Evolutionary conservation across 1,284 basidiomycete species (phyloP).

Genomic region (Leucoagaricus sp.): DNA sequence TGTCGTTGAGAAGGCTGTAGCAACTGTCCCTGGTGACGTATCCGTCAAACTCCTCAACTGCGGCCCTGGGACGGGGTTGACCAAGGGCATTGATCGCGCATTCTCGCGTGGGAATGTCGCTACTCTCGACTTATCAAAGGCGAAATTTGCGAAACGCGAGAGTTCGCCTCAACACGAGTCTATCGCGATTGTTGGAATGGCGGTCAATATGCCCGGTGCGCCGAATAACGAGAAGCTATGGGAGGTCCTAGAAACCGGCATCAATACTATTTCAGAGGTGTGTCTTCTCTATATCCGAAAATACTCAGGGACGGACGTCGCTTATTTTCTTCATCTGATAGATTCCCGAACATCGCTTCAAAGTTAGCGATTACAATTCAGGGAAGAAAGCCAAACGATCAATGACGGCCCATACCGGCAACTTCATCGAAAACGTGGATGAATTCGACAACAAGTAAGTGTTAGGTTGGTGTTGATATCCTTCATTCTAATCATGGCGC

Average conservation of each 20-base stretch:
- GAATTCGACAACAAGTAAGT: slow-evolving; percentile 57
- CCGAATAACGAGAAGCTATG: slow-evolving; percentile 49
- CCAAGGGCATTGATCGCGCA: slow-evolving; percentile 40
- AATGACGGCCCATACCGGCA: slow-evolving; percentile 58
- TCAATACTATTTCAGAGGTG: slow-evolving; percentile 62
- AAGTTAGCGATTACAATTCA: slow-evolving; percentile 39
- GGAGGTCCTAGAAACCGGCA: slow-evolving; percentile 56
- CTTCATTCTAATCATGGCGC: slow-evolving; percentile 44
- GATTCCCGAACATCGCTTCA: slow-evolving; percentile 64
- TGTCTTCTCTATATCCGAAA: slow-evolving; percentile 13
- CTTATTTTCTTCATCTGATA: slow-evolving; percentile 28
- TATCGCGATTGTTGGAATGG: slow-evolving; percentile 74
- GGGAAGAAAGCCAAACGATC: slow-evolving; percentile 14
- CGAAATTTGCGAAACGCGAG: not conserved
- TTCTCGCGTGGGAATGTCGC: slow-evolving; percentile 28
- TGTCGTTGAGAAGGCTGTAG: slow-evolving; percentile 35
- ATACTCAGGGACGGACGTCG: not conserved
- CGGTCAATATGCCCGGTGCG: slow-evolving; percentile 64
- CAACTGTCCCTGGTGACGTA: slow-evolving; percentile 25
- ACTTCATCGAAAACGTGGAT: slow-evolving; percentile 59
- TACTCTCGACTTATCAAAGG: slow-evolving; percentile 31
- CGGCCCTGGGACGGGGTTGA: slow-evolving; percentile 52
- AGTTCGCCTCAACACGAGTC: slow-evolving; percentile 42
- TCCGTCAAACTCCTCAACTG: slow-evolving; percentile 49
- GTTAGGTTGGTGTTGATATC: not conserved